These are phyloP conservation scores for Amaranthus tricolor DNA, from an alignment of 179 eudicot species.

Conservation along the genomic window DNA sequence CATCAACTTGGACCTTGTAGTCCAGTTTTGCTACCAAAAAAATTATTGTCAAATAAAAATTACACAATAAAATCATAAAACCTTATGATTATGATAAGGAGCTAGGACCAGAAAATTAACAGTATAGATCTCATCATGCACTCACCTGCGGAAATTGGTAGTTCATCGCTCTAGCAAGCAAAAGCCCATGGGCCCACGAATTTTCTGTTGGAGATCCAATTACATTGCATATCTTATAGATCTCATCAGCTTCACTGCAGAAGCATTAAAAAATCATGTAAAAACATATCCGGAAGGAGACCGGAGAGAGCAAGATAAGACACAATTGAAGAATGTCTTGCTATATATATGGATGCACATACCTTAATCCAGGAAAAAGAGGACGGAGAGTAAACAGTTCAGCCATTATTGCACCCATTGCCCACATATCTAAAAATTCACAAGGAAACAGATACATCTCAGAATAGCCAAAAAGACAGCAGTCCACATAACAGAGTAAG, in stretches of 20 bases:
- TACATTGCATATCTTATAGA: conserved; percentile 82
- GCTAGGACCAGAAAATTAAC: no score
- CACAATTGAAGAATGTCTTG: no score
- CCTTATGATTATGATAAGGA: no score
- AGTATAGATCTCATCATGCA: no score
- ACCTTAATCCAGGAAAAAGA: conserved; percentile 96
- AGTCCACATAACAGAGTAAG: background rate
- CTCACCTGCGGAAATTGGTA: conserved; percentile 85
- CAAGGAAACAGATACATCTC: conserved; percentile 6
- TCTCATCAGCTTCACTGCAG: conserved; percentile 94
- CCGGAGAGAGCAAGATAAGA: background rate
- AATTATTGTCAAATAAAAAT: no score
- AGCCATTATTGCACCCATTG: conserved; percentile 99
- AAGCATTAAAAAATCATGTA: conserved; percentile 6
- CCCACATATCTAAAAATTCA: conserved; percentile 86
- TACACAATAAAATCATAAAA: no score
- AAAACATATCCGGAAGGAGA: background rate
- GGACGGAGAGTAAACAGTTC: conserved; percentile 87
- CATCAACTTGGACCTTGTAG: no score
- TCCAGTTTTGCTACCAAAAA: no score
- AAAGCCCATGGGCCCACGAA: conserved; percentile 68
- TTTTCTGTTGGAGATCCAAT: conserved; percentile 68
- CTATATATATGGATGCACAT: conserved; percentile 10
- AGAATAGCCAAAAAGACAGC: conserved; percentile 12
- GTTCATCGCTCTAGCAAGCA: conserved; percentile 66